These are phyloP conservation scores for Chrysoporthe puriensis DNA, from an alignment of 2,329 filamentous ascomycete genomes.

Conservation along the genomic window DNA sequence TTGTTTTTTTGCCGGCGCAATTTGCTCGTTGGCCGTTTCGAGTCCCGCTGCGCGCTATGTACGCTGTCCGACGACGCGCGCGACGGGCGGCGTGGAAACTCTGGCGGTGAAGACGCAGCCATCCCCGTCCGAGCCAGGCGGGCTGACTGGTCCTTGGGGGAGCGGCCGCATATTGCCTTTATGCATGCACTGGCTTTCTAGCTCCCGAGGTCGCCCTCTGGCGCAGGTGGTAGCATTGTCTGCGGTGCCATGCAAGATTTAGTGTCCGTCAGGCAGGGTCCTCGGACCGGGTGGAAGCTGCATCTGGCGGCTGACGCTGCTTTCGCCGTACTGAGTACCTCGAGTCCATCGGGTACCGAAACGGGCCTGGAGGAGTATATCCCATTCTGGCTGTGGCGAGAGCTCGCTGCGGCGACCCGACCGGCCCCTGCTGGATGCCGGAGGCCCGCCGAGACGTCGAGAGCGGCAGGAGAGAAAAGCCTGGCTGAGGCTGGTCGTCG, in stretches of 20 bases:
- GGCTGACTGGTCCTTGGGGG: not conserved
- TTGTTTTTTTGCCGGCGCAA: not conserved
- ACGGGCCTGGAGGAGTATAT: not conserved
- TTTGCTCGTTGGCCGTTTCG: not conserved
- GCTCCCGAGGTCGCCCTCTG: not conserved
- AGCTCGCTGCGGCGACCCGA: not conserved
- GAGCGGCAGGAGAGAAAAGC: no score
- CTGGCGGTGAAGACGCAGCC: conserved; percentile 25
- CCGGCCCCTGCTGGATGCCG: no score
- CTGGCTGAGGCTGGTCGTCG: no score
- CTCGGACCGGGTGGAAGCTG: not conserved
- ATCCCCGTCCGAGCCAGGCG: conserved; percentile 2
- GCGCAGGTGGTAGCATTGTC: not conserved
- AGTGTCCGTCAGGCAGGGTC: not conserved
- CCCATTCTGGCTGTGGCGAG: no score
- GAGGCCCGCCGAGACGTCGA: no score
- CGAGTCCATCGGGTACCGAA: not conserved
- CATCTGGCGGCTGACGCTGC: not conserved
- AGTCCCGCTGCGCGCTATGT: conserved; percentile 2
- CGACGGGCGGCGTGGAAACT: conserved; percentile 19
- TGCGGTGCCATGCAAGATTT: not conserved
- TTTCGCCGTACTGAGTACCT: not conserved
- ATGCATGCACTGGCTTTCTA: conserved; percentile 4
- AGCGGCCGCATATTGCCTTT: not conserved
- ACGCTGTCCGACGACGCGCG: conserved; percentile 23